phyloP scores from a whole-genome alignment of 805 yeast species.

The Ogataea nonfermentans region DNA sequence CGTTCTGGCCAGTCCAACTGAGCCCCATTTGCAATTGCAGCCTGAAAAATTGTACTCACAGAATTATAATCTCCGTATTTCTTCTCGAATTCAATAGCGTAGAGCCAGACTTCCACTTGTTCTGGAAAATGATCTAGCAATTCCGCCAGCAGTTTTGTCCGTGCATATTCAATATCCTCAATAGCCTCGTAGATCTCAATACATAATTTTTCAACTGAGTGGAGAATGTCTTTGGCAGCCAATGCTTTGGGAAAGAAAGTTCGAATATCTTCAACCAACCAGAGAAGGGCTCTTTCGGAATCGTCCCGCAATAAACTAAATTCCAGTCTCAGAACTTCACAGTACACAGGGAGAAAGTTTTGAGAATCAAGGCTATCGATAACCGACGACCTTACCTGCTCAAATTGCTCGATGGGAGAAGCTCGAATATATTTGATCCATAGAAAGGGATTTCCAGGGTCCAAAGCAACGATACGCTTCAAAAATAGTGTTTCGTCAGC shows the following conservation, averaged over 20 bases:
- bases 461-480: conserved; percentile 1
- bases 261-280: conserved; percentile 22
- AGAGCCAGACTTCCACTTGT: conserved; percentile 50
- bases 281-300: conserved; percentile 7
- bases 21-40: conserved; percentile 31
- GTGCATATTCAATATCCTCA: conserved; percentile 32
- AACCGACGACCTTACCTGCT: conserved; percentile 1
- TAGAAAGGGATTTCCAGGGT: conserved; percentile 2
- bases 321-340: no score
- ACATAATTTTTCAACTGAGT: conserved; percentile 43
- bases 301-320: background rate
- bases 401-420: background rate
- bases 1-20: conserved; percentile 51
- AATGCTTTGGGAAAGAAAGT: conserved; percentile 31
- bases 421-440: conserved; percentile 5
- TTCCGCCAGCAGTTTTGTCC: conserved; percentile 3
- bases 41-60: conserved; percentile 31
- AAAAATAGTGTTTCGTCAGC: conserved; percentile 2
- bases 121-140: conserved; percentile 12
- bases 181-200: conserved; percentile 35
- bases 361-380: background rate
- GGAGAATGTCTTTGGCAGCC: conserved; percentile 36
- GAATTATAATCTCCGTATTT: conserved; percentile 26
- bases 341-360: no score
- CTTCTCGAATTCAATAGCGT: conserved; percentile 40